phyloP scores from a whole-genome alignment of 2,329 filamentous ascomycete species.

The Aureobasidium leucospermi region DNA sequence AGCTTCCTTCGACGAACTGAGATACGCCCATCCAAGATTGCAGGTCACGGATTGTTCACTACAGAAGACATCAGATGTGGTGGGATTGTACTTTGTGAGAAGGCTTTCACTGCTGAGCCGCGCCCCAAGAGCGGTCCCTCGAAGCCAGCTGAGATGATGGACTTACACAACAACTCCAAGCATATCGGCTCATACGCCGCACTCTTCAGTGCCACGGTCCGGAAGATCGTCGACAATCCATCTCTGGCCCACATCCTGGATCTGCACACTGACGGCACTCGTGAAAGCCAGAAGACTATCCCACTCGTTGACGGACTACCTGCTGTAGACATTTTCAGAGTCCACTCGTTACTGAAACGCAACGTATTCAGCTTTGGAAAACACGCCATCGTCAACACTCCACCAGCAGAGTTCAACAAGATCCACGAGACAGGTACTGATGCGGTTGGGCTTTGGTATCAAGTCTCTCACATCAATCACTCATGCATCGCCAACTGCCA shows the following conservation, averaged over 20 bases:
- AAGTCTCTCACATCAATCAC: constrained; percentile 38
- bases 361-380: constrained; percentile 15
- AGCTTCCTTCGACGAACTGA: constrained; percentile 13
- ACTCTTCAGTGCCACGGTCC: constrained; percentile 15
- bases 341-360: neutral
- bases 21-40: neutral
- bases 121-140: constrained; percentile 8
- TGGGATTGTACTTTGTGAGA: constrained; percentile 17
- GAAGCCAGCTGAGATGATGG: neutral
- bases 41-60: constrained; percentile 1
- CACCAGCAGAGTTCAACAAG: neutral
- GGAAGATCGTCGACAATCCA: constrained; percentile 18
- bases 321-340: neutral
- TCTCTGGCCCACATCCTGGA: neutral
- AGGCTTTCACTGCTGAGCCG: constrained; percentile 19
- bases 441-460: constrained; percentile 28
- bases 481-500: constrained; percentile 32
- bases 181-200: constrained; percentile 7
- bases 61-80: neutral
- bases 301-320: neutral
- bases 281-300: neutral
- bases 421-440: neutral
- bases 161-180: neutral
- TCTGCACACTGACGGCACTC: neutral
- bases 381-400: neutral